Evolutionary conservation across 1,284 basidiomycete species (phyloP), one percentile per base, ranked within the genome.

Genomic region (Cystobasidium slooffiae): DNA sequence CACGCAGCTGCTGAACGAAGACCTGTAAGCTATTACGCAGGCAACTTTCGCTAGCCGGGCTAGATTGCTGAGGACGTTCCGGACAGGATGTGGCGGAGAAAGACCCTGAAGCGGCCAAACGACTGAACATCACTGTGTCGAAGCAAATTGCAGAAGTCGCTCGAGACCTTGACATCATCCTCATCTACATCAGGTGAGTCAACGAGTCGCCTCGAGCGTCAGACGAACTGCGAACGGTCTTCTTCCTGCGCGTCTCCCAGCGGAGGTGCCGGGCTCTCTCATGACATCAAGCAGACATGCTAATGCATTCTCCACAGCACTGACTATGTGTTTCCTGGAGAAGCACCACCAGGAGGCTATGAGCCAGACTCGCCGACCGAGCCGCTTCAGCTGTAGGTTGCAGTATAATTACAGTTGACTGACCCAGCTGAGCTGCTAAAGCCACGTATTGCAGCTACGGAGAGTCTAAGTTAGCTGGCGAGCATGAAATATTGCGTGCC

Each of bases 271-370:
- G 31, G 31, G 31, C 31, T 31, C 31, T 31, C 31, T 31, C 31
- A n/a, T n/a, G n/a, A n/a, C n/a, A 31, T 31, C 31, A 31, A 31
- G 31, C 1, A 31, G 31, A 31, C 31, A 31, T 31, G 31, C 31
- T 65, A 49, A 51, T 64, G 77, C 44, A 14, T 44, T 55, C 51
- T 1, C 75, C n/a, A 46, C 65, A 75, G 75, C 7, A 69, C 79
- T 89, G 91, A 93, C 82, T 93, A 93, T 81, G 91, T 94, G 14
- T 93, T 94, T 78, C 90, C 92, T 77, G 92, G 92, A 5, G 88
- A 86, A n/a, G 87, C 88, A 0, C 90, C 92, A 1, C 12, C 51
- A 1, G 37, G 46, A 2, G 79, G 79, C 0, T 93, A 93, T 81
- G 84, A 85, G 2, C 89, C 91, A 0, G 85, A 84, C 5, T 86